Conservation (phyloP, 495 filamentous ascomycete genomes). For the Tuber calosporum region DNA sequence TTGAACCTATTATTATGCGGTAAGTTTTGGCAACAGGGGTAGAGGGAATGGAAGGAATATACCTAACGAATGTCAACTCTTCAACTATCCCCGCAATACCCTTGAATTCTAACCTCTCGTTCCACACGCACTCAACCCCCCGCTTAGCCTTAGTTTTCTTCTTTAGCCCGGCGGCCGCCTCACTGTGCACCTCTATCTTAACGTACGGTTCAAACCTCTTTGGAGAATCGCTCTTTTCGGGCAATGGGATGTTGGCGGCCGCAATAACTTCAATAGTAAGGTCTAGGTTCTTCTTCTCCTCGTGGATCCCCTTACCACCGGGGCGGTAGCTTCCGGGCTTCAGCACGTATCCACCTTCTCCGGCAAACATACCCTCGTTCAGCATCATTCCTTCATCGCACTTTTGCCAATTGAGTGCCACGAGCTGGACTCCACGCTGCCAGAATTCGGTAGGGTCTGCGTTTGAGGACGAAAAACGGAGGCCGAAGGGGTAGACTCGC, state of each 20-base stretch:
- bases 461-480: slow-evolving; percentile 77
- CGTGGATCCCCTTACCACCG: slow-evolving; percentile 46
- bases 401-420: slow-evolving; percentile 91
- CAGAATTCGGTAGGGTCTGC: slow-evolving; percentile 76
- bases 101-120: slow-evolving; percentile 58
- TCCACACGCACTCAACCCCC: slow-evolving; percentile 43
- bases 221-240: slow-evolving; percentile 50
- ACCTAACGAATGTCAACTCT: slow-evolving; percentile 74
- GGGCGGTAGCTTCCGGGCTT: slow-evolving; percentile 67
- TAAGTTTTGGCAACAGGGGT: slow-evolving; percentile 12
- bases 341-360: slow-evolving; percentile 70
- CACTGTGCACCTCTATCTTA: slow-evolving; percentile 74
- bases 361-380: slow-evolving; percentile 84
- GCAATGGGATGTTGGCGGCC: slow-evolving; percentile 53
- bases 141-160: slow-evolving; percentile 41
- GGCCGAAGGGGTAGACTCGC: slow-evolving; percentile 78
- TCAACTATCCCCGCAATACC: slow-evolving; percentile 60
- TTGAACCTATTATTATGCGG: slow-evolving; percentile 57
- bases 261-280: slow-evolving; percentile 52
- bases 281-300: slow-evolving; percentile 49
- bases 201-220: slow-evolving; percentile 68
- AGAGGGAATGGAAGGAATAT: slow-evolving; percentile 33
- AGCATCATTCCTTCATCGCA: slow-evolving; percentile 92
- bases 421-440: slow-evolving; percentile 83
- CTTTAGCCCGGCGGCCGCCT: slow-evolving; percentile 45